Evolutionary conservation across 768 basidiomycete species (phyloP), one percentile per base, ranked within the genome.

Genomic region (Mycena filopes): DNA sequence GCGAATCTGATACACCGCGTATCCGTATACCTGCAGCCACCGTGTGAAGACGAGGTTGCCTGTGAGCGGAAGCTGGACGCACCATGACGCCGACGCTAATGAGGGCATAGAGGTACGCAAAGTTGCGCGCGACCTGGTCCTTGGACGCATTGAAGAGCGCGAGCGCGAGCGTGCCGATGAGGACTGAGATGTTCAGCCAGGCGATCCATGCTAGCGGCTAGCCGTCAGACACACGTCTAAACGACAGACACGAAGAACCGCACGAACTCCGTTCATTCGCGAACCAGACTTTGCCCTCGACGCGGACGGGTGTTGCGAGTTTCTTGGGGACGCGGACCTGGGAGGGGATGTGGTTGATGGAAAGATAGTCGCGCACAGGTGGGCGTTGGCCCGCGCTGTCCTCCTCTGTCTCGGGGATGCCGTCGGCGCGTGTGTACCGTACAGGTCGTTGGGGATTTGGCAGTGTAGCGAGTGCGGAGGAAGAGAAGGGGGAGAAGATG

Each of bases 261-360:
- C 20, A 28, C 3, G 40, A 78, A 95, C 94, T 95, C 74, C 94
- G 82, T 78, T 98, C 96, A 73, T 98, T 98, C 11, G 96, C 95
- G 75, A 98, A 97, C 96, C 96, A 98, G 50, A 98, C 96, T 73
- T 98, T 98, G 23, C 89, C 90, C 75, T 98, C 96, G 20, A 98
- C 95, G 67, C 89, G 92, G 71, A 98, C 82, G 0, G 90, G 87
- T 1, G 92, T 91, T 0, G 91, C 81, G 23, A 93, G 87, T 77
- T 95, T 96, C 81, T 91, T 93, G 0, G 94, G 94, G 0, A 95
- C 84, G 40, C 90, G 82, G 40, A 94, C 87, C 48, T 86, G 83
- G 0, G 87, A 81, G 0, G 91, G 88, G 0, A 89, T 72, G 4
- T 81, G 73, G 70, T 85, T 90, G 75, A 93, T 93, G 3, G 93